Base-by-base conservation (phyloP, 2,329 filamentous ascomycete genomes). In the Plenodomus biglobosus region DNA sequence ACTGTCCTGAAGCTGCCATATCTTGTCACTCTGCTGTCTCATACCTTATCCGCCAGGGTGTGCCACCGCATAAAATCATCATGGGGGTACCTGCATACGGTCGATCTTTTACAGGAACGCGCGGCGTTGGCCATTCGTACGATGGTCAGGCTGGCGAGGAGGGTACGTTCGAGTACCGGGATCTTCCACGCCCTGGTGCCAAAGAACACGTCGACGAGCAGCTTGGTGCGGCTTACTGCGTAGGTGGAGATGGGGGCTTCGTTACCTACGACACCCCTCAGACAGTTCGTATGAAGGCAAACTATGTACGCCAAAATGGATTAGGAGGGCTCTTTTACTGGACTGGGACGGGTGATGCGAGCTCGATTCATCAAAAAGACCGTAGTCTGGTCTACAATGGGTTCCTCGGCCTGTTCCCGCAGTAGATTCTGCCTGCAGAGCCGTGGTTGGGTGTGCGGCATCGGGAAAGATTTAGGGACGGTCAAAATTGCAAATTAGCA, bases 261-360 rank as follows among this genome's bases (percentile, higher is more conserved):
- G 83, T 92, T 36, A 86, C 83, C 1, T 94, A 92, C 67, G 89
- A 94, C 69, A 91, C 87, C 56, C 84, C 86, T 3, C 82, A 85
- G 37, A 91, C 88, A 2, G 88, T 92, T 27, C 80, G 80, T 70
- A 80, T 85, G 69, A 94, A 94, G 73, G 89, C 86, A 1, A 75
- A 78, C 6, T 92, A 86, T 68, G 88, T 85, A 69, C 86, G 83
- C 61, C 81, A 87, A 60, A 85, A 86, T 59, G 80, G 81, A 21
- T 75, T 94, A 16, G 88, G 85, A 21, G 89, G 89, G 0, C 72
- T 94, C 8, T 92, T 91, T 69, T 94, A 92, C 71, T 92, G 87
- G 86, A 85, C 86, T 44, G 87, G 85, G n/a, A 85, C 86, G 13
- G 84, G 82, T 2, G 89, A 94, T 73, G 80, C 81, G 7, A 68